Base-by-base conservation (phyloP, 2,329 filamentous ascomycete species). In the Phialophora expanda region DNA sequence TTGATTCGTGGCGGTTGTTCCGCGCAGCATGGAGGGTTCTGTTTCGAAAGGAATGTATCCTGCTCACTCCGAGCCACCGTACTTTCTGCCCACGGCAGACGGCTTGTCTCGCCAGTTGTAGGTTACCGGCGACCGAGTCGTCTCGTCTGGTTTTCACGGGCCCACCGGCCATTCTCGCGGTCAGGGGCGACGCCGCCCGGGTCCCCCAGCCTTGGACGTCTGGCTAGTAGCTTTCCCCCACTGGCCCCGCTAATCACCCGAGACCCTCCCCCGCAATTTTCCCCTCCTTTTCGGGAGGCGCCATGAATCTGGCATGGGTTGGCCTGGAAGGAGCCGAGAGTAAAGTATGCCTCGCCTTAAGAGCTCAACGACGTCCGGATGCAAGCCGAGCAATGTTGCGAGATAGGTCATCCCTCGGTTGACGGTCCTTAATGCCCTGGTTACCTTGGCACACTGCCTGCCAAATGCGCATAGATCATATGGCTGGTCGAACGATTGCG, bases 261-360 rank as follows among this genome's bases (percentile, higher is more conserved):
- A 7, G 48, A 51, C 48, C 20, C 48, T 51, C 48, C 48, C 38
- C 48, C 48, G 48, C 48, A 51, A 51, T 51, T 51, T 51, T 22
- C 48, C 38, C 48, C 48, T 51, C 48, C 20, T 51, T 22, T 11
- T 26, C 12, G 26, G 11, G 20, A 51, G 22, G 6, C 48, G 48
- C 38, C 38, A 44, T 20, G 17, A 44, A 20, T 6, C 17, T 17
- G 6, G 14, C 11, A 44, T 44, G 38, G 6, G 38, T 20, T 5
- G 8, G 14, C 14, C 3, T 17, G 38, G 38, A 8, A 44, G 38
- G 8, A 44, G 14, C 38, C 38, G 38, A 4, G 38, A 2, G 32
- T 34, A 34, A 34, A 34, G 32, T 44, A n/a, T 44, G 17, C 17
- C 17, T 44, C 38, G 38, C 17, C 6, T 44, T 44, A 17, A 9